phyloP scores from a whole-genome alignment of 2,329 filamentous ascomycete genomes.

The Aspergillus sp. region DNA sequence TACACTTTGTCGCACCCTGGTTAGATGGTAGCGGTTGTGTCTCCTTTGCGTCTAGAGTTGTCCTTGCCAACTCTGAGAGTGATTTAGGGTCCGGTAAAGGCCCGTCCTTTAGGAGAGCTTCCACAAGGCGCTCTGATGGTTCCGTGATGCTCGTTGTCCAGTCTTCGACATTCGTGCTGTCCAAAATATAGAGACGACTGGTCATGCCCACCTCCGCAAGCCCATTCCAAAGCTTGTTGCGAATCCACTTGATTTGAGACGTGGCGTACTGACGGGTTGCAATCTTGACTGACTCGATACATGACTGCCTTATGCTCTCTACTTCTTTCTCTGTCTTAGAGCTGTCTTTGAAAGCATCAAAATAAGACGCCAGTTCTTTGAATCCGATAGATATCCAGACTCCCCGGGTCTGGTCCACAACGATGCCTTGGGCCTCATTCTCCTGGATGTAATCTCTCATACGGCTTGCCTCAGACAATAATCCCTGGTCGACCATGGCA shows the following conservation, averaged over 20 bases:
- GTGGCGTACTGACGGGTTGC: conserved; percentile 87
- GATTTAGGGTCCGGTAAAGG: conserved; percentile 56
- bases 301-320: conserved; percentile 56
- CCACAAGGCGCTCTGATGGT: conserved; percentile 63
- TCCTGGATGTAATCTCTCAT: conserved; percentile 52
- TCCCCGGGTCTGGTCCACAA: conserved; percentile 72
- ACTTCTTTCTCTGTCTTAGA: conserved; percentile 42
- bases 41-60: conserved; percentile 59
- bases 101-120: conserved; percentile 61
- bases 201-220: conserved; percentile 57
- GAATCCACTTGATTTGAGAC: conserved; percentile 83
- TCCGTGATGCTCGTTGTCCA: conserved; percentile 66
- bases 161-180: conserved; percentile 67
- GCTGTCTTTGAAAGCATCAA: conserved; percentile 47
- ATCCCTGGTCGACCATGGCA: conserved; percentile 71
- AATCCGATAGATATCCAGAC: conserved; percentile 98
- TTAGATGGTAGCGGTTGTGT: conserved; percentile 45
- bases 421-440: conserved; percentile 49
- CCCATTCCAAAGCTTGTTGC: conserved; percentile 73
- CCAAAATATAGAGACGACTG: conserved; percentile 71
- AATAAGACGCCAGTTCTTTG: conserved; percentile 80
- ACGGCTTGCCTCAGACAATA: conserved; percentile 61
- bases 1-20: conserved; percentile 50
- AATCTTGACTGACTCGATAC: conserved; percentile 73
- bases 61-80: conserved; percentile 57